Conservation (phyloP, 768 basidiomycete genomes). For the Pleurotus pulmonarius region DNA sequence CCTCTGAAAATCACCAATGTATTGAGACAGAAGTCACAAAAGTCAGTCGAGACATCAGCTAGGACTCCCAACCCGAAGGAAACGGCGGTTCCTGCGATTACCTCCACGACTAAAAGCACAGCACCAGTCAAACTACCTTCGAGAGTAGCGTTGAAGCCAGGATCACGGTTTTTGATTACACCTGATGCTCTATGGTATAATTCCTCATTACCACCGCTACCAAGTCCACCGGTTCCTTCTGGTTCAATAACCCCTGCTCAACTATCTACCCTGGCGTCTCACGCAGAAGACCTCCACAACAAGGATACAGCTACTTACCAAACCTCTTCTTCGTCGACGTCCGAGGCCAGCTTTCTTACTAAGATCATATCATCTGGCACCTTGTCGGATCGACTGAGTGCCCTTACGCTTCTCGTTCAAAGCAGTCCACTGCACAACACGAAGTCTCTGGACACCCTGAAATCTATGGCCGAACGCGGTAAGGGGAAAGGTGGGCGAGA, state of each 20-base stretch:
- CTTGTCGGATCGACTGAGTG: slow-evolving; percentile 86
- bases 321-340: slow-evolving; percentile 55
- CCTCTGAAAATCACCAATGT: slow-evolving; percentile 9
- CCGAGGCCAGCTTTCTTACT: slow-evolving; percentile 78
- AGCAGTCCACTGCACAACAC: slow-evolving; percentile 84
- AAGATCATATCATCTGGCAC: slow-evolving; percentile 88
- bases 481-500: slow-evolving; percentile 88
- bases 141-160: slow-evolving; percentile 32
- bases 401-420: slow-evolving; percentile 86
- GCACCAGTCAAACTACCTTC: slow-evolving; percentile 23
- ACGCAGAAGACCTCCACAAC: slow-evolving; percentile 37
- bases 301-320: slow-evolving; percentile 42
- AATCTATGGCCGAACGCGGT: slow-evolving; percentile 71
- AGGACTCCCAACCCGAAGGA: background rate
- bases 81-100: background rate
- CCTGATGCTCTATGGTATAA: slow-evolving; percentile 56
- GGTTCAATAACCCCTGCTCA: slow-evolving; percentile 37
- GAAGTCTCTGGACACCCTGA: slow-evolving; percentile 73
- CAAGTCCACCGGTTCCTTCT: slow-evolving; percentile 20
- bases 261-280: slow-evolving; percentile 40
- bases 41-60: slow-evolving; percentile 9
- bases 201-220: slow-evolving; percentile 34
- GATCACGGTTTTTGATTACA: slow-evolving; percentile 33
- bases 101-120: background rate
- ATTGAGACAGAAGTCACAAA: slow-evolving; percentile 15